Evolutionary conservation across 805 yeast genomes (phyloP), one percentile per base, ranked within the genome.

Genomic region (Saccharomyces jurei): DNA sequence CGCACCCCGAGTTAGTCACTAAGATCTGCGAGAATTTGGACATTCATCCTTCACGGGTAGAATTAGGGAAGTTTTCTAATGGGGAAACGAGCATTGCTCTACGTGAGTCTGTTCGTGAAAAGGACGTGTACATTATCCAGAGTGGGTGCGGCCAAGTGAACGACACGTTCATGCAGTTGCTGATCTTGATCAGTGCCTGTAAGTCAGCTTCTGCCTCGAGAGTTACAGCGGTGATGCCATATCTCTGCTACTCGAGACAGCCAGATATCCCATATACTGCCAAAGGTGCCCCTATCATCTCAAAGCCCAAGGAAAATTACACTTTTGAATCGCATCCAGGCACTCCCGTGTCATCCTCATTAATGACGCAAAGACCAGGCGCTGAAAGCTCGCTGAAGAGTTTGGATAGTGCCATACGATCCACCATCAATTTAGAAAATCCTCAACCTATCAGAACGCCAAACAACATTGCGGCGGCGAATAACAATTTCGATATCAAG

Each of bases 231-330:
- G 96, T 90, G 30, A 76, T 88, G 70, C 99, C 99, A 3, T 77
- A 90, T 57, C 94, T 94, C 71, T 97, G 98, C 28, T 94, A 94
- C 68, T 87, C 96, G 2, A 80, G 99, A 65, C 99, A 94, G 71
- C 96, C 97, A 3, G 98, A 92, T 70, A 82, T 89, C 41, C 96
- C 96, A 31, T 87, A 86, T 65, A 82, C 87, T 54, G 79, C 80
- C 65, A 79, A 81, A 41, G 94, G 95, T 11, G 88, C 91, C 1
- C 95, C 95, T 8, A 73, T 76, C 48, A 68, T 76, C 14, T 65
- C 75, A 2, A 71, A 68, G 49, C 57, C 68, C 27, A 66, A 71
- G 60, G 75, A 68, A 27, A 70, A 59, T 51, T 78, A 76, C 62
- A 17, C 46, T 28, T 77, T 71, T 60, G 84, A 80, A 51, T 74